phyloP scores from a whole-genome alignment of 2,329 filamentous ascomycete genomes.

The Spiromastix sp. region DNA sequence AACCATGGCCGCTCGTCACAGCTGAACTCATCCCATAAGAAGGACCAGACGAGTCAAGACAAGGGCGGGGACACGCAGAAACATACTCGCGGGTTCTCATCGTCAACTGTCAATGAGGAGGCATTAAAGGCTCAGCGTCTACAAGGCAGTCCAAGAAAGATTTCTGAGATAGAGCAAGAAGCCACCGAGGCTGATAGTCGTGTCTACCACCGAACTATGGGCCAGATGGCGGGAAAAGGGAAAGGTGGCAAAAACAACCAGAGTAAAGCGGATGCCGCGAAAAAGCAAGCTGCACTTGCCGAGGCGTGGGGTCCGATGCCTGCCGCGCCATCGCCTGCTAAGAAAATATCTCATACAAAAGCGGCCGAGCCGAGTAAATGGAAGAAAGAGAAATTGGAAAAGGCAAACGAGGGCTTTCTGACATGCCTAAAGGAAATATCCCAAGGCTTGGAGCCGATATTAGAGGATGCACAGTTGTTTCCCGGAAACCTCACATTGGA shows the following conservation, averaged over 20 bases:
- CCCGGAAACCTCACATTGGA: conserved; percentile 26
- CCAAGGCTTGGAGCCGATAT: conserved; percentile 17
- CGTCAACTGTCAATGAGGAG: too few species aligned
- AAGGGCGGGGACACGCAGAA: too few species aligned
- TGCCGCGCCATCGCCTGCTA: conserved; percentile 1
- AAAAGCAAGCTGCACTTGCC: conserved; percentile 20
- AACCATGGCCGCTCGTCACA: too few species aligned
- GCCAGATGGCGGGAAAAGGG: conserved; percentile 17
- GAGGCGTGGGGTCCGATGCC: conserved; percentile 18
- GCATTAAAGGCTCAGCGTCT: too few species aligned
- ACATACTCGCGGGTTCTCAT: too few species aligned
- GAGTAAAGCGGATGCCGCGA: conserved; percentile 13
- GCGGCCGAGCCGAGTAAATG: conserved; percentile 6
- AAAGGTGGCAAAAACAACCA: conserved; percentile 9
- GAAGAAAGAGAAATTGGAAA: conserved; percentile 7
- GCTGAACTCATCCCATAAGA: too few species aligned
- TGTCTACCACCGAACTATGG: conserved; percentile 21
- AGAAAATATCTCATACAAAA: not conserved
- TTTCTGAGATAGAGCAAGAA: not conserved
- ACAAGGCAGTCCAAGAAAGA: too few species aligned
- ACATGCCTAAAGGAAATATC: conserved; percentile 18
- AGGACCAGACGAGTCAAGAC: too few species aligned
- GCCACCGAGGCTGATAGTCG: conserved; percentile 16
- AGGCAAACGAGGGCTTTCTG: conserved; percentile 7
- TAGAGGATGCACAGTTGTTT: conserved; percentile 26